Base-by-base conservation (phyloP, 495 filamentous ascomycete species). In the Annulohypoxylon bovei region DNA sequence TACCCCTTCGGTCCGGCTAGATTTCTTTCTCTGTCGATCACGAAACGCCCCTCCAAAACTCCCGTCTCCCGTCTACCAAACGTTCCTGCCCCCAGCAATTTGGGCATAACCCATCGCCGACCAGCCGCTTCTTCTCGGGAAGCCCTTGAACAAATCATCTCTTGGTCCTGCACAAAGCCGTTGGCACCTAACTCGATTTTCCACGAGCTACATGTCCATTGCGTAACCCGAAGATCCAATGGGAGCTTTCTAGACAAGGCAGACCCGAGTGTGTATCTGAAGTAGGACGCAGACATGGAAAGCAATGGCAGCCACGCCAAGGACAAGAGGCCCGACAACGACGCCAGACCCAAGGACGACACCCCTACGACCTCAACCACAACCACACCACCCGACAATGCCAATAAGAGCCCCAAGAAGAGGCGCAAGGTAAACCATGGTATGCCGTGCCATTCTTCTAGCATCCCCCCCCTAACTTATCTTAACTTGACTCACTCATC, bases 391-490 rank as follows among this genome's bases (percentile, higher is more conserved):
- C 72, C 76, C 62, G 81, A 83, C 68, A 80, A 80, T 75, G 67
- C 76, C 75, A 80, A 77, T 76, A 85, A 83, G 81, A 93, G 90
- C 76, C 89, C 92, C 20, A 97, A 95, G 86, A 99, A 97, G 88
- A 88, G 96, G 82, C 92, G 94, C 83, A 99, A 99, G 86, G 95
- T 99, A 75, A 98, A 98, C 88, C 96, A 99, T 87, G 95, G 95
- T 97, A 88, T 86, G 89, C 71, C 50, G 64, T 68, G 56, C 55
- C 42, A 62, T 65, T 62, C 50, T 76, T 72, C 73, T 78, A 52
- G n/a, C 68, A 77, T 22, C 8, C 4, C 18, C 20, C 44, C 44
- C 44, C 44, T 47, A 47, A 23, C 18, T 50, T 73, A 63, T 71
- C 73, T 62, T 79, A 42, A 42, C 76, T 75, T 75, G 65, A 65